phyloP scores from a whole-genome alignment of 768 basidiomycete genomes.

The Termitomyces eurrhizus region DNA sequence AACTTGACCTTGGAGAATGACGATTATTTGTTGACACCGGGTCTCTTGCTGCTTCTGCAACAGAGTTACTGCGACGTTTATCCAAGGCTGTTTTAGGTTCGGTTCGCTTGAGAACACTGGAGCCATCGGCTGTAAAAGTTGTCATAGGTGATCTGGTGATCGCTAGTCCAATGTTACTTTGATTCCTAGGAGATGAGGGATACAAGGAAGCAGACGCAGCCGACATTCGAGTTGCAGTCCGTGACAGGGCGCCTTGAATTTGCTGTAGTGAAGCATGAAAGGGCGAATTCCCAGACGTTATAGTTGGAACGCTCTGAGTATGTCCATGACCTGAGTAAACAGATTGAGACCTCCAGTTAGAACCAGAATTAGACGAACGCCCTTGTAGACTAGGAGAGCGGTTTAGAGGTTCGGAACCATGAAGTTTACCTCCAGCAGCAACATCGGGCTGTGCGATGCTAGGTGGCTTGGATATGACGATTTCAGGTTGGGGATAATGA shows the following conservation, averaged over 20 bases:
- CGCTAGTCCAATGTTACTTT: constrained; percentile 30
- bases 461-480: constrained; percentile 12
- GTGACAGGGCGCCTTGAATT: constrained; percentile 35
- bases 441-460: constrained; percentile 5
- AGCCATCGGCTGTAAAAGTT: constrained; percentile 37
- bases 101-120: constrained; percentile 32
- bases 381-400: constrained; percentile 15
- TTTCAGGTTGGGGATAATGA: constrained; percentile 42
- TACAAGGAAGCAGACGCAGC: constrained; percentile 46
- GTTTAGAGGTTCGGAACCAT: constrained; percentile 8
- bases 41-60: constrained; percentile 15
- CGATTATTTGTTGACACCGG: constrained; percentile 20
- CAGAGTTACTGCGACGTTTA: constrained; percentile 16
- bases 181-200: constrained; percentile 35
- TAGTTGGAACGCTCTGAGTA: constrained; percentile 14
- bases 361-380: constrained; percentile 5
- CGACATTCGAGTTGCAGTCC: constrained; percentile 33
- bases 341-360: constrained; percentile 16
- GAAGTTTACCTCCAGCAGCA: constrained; percentile 8
- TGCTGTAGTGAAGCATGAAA: constrained; percentile 33
- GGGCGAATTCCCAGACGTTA: constrained; percentile 19
- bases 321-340: constrained; percentile 24
- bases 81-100: constrained; percentile 28
- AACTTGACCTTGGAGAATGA: constrained; percentile 40
- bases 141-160: constrained; percentile 28